A percentile compares a stretch with the other conserved stretches of the same genome.
Conservation (phyloP, 2,329 filamentous ascomycete species). For the Calonectria honghensis region DNA sequence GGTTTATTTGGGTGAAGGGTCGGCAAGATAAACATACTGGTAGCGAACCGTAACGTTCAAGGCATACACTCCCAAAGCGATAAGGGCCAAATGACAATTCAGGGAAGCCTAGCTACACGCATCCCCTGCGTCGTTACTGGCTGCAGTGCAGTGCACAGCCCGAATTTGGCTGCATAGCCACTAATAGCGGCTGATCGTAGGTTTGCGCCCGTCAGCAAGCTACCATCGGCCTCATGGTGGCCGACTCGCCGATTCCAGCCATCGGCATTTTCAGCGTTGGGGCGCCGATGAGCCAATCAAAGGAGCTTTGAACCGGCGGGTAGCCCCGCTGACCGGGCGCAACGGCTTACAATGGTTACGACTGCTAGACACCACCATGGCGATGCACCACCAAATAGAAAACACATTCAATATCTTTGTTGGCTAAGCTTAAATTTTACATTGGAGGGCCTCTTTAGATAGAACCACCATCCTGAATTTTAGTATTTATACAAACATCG, state of each 20-base stretch:
- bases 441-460: not conserved
- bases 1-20: not conserved
- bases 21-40: no score
- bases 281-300: not conserved
- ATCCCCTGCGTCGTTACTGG: no score
- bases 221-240: not conserved
- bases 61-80: no score
- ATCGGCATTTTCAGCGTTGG: not conserved
- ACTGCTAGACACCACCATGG: not conserved
- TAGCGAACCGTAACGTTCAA: no score
- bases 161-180: not conserved
- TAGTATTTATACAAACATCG: not conserved
- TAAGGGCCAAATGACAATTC: not conserved
- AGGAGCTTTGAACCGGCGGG: not conserved
- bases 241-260: conserved; percentile 6
- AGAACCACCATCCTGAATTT: no score
- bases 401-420: not conserved
- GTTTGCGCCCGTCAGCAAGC: not conserved
- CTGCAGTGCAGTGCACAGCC: not conserved
- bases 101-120: not conserved
- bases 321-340: not conserved
- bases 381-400: conserved; percentile 13
- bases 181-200: not conserved
- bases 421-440: conserved; percentile 18
- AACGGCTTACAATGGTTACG: not conserved